Evolutionary conservation across 1,139 yeast genomes (phyloP).

Genomic region (Citeromyces hawaiiensis): DNA sequence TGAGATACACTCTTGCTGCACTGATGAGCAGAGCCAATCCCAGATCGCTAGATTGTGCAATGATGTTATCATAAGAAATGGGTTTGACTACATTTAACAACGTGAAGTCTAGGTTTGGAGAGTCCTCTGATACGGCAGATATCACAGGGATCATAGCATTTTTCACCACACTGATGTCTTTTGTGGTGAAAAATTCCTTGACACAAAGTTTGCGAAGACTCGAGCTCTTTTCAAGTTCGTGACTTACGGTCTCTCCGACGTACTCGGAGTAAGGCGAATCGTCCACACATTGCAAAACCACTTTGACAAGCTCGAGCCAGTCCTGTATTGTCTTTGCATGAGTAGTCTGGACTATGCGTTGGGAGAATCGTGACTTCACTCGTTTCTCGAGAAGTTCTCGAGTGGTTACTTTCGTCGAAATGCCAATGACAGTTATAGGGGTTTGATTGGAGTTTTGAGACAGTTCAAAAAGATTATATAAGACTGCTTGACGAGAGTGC

Average conservation of each 20-base stretch:
- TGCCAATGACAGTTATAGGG: slow-evolving; percentile 75
- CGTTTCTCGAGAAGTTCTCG: slow-evolving; percentile 81
- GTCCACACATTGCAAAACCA: slow-evolving; percentile 11
- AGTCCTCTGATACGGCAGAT: slow-evolving; percentile 14
- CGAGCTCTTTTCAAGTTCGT: slow-evolving; percentile 12
- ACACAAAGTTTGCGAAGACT: slow-evolving; percentile 19
- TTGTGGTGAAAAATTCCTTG: slow-evolving; percentile 40
- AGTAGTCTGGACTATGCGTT: slow-evolving; percentile 38
- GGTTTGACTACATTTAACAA: neutral
- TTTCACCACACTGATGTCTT: slow-evolving; percentile 43
- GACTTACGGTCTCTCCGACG: slow-evolving; percentile 40
- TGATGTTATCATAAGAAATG: slow-evolving; percentile 10
- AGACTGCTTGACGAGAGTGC: slow-evolving; percentile 62
- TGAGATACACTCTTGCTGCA: slow-evolving; percentile 58
- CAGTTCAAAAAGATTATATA: slow-evolving; percentile 80
- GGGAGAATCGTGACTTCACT: slow-evolving; percentile 82
- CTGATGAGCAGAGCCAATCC: slow-evolving; percentile 61
- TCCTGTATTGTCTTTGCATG: slow-evolving; percentile 33
- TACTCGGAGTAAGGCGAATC: slow-evolving; percentile 15
- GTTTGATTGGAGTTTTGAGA: slow-evolving; percentile 52
- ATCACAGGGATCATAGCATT: slow-evolving; percentile 32
- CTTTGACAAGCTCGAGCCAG: slow-evolving; percentile 25
- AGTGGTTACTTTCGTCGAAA: slow-evolving; percentile 62
- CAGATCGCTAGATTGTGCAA: slow-evolving; percentile 43
- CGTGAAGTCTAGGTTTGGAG: slow-evolving; percentile 18